Evolutionary conservation across 1,284 basidiomycete genomes (phyloP), one percentile per base, ranked within the genome.

Genomic region (Hypsizygus ulmarius): DNA sequence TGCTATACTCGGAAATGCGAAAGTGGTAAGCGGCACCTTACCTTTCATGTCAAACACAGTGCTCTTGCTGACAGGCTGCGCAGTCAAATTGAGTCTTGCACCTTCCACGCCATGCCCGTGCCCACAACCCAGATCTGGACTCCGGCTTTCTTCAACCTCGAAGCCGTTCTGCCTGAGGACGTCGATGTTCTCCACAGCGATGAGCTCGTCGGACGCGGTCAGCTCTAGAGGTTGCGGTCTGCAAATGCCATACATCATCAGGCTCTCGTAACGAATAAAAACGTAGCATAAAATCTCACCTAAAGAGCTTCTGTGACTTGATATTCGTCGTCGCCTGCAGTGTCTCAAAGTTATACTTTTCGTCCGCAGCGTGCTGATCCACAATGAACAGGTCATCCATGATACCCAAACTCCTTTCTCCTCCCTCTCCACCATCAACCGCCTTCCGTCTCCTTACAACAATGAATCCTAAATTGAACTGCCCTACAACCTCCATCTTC

Each of bases 311-410:
- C 62, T 99, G 96, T 3, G 88, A 91, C 56, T 90, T 81, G 47
- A 99, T 95, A 49, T 77, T 80, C 2, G 94, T 97, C 19, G 86
- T 90, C 51, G 79, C 77, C 66, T 98, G 96, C 50, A 99, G 68
- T 2, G 81, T 89, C 73, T 99, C 96, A 64, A 98, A 99, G 63
- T 98, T 99, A 72, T 88, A 98, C 72, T 99, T 99, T 69, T 99
- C 97, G 66, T 99, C 96, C 12, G 87, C 81, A 5, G 87, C 87
- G 59, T 90, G 91, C 60, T 92, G 89, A 60, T 95, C 94, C 16
- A 98, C 80, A 56, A 99, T 95, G 68, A 98, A 97, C 39, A 99
- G 71, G 60, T 97, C 93, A 60, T 96, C 93, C 64, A 82, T 72
- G 15, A 35, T 45, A 15, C 30, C 39, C 1, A 27, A 39, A 18